A percentile compares a stretch with the other conserved stretches of the same genome.
phyloP scores from a whole-genome alignment of 768 basidiomycete species.

The Leccinum aurantiacum region DNA sequence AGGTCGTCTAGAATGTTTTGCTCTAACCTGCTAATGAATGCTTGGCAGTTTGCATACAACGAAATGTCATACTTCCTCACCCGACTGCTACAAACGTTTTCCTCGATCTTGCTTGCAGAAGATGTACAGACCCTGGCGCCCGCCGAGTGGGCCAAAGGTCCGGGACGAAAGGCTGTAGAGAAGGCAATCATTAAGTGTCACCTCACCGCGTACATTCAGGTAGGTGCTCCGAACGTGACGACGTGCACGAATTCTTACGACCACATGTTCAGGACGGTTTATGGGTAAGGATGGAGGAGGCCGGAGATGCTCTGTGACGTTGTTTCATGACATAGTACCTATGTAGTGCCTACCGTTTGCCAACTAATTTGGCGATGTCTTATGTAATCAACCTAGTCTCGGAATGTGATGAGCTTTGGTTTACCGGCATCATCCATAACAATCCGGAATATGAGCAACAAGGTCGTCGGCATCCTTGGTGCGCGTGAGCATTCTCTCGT shows the following conservation, averaged over 20 bases:
- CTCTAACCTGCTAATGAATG: neutral
- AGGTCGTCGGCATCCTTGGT: constrained; percentile 32
- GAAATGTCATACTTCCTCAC: constrained; percentile 64
- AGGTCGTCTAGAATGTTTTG: neutral
- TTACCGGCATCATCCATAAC: neutral
- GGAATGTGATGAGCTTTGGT: neutral
- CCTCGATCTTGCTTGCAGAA: constrained; percentile 42
- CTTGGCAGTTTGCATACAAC: constrained; percentile 59
- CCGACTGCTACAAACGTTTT: constrained; percentile 57
- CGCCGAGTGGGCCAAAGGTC: constrained; percentile 39
- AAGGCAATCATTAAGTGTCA: constrained; percentile 46
- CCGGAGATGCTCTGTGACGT: neutral
- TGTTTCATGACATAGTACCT: neutral
- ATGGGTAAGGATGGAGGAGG: constrained; percentile 30
- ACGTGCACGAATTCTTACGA: neutral
- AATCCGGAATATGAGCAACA: constrained; percentile 22
- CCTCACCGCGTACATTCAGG: constrained; percentile 54
- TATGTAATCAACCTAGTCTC: neutral
- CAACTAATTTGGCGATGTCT: neutral
- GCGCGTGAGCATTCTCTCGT: constrained; percentile 22
- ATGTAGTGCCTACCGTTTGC: neutral
- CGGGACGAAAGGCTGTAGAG: constrained; percentile 43
- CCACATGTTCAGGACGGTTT: constrained; percentile 19
- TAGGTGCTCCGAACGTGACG: constrained; percentile 23
- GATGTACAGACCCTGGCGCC: constrained; percentile 51